Evolutionary conservation across 225 moss, liverwort and hornwort species (phyloP).

Genomic region (Marchantia polymorpha): DNA sequence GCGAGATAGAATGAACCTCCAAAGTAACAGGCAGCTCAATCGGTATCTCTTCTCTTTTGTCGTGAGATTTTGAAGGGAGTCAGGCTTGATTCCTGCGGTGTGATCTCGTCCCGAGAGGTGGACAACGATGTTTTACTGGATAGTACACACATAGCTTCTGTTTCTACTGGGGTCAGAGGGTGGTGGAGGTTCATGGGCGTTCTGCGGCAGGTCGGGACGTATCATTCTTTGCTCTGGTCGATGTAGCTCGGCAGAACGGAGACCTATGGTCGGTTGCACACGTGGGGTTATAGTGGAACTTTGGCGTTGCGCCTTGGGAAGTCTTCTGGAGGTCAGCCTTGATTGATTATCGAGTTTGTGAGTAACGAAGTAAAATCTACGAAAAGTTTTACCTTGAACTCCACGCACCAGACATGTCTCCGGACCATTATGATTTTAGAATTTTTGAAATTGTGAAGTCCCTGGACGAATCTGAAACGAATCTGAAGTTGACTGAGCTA

Average conservation of each 20-base stretch:
- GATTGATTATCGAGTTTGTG: neutral
- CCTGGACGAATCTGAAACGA: slow-evolving; percentile 19
- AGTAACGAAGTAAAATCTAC: neutral
- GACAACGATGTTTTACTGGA: neutral
- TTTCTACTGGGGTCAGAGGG: neutral
- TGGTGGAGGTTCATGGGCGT: neutral
- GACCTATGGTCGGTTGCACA: neutral
- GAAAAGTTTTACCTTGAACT: neutral
- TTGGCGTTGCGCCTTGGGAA: neutral
- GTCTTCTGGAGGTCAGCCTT: neutral
- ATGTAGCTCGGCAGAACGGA: neutral
- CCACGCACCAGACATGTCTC: slow-evolving; percentile 15
- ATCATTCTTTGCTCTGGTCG: neutral
- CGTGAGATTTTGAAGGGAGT: too few species aligned
- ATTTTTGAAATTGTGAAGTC: slow-evolving; percentile 19
- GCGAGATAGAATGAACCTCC: slow-evolving; percentile 23
- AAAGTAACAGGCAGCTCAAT: slow-evolving; percentile 23
- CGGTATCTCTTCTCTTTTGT: too few species aligned
- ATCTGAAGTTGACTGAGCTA: slow-evolving; percentile 13
- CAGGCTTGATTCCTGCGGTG: too few species aligned
- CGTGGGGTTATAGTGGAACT: neutral
- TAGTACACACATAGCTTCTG: neutral
- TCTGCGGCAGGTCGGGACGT: neutral
- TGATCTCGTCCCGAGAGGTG: too few species aligned
- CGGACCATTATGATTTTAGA: slow-evolving; percentile 40